Base-by-base conservation (phyloP, 768 basidiomycete species). In the Tephrocybe rancida region DNA sequence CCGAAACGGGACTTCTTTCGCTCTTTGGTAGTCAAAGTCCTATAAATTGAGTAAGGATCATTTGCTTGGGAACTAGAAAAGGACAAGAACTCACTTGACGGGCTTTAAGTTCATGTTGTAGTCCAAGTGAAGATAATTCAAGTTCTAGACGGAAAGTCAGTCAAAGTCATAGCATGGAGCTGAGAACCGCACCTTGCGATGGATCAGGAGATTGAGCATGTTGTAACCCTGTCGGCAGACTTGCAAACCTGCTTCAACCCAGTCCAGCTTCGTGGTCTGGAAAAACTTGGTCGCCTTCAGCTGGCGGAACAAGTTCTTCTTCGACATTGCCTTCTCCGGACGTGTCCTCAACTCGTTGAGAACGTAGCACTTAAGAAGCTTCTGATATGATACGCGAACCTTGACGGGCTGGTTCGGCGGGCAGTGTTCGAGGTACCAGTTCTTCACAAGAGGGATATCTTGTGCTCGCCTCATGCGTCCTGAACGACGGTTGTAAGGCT, bases 31-130 rank as follows among this genome's bases (percentile, higher is more conserved):
- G 97, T 99, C 39, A 99, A 75, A 1, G 97, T 99, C 80, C 89
- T 92, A 67, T 61, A 73, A 32, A 43, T n/a, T 41, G n/a, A 18
- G 35, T 50, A 22, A 25, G 55, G 7, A 58, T 16, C 4, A 13
- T 7, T 3, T 0, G 18, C 11, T 38, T 18, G 8, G n/a, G 19
- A 16, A 7, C 14, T n/a, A 13, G 24, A 22, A 11, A 32, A 3
- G 16, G 13, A 4, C 16, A 27, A 10, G 5, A 13, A 67, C 81
- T 47, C 64, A 83, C 84, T 92, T 92, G 56, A 92, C 91, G 13
- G 95, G 95, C 77, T 99, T 98, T 78, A 99, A 70, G 72, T 98
- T 98, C 91, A 98, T 89, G 76, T 97, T 97, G 73, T 98, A 98
- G 67, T 98, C 96, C 38, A 97, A 78, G 67, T 97, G 96, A 22